Conservation (phyloP, 768 basidiomycete species). For the Arthromyces matolae region DNA sequence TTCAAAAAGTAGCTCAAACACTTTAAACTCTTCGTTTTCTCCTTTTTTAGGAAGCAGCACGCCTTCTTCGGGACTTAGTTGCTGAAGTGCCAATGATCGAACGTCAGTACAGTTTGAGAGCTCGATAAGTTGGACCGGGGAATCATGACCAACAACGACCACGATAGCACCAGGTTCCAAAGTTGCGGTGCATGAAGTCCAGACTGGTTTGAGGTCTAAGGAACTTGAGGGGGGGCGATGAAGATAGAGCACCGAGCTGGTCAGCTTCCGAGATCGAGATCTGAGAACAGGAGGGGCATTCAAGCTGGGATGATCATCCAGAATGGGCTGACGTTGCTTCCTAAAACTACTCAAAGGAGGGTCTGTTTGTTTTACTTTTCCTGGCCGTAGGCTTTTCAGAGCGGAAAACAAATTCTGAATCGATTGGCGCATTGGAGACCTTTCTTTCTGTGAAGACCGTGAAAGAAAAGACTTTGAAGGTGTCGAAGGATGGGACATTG, state of each 20-base stretch:
- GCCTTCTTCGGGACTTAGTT: conserved; percentile 43
- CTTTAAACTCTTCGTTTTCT: conserved; percentile 40
- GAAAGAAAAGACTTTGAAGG: conserved; percentile 18
- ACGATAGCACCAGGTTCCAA: conserved; percentile 35
- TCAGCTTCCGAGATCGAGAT: conserved; percentile 11
- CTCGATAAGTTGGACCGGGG: conserved; percentile 37
- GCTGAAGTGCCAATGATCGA: conserved; percentile 46
- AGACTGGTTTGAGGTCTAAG: conserved; percentile 34
- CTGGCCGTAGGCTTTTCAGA: conserved; percentile 45
- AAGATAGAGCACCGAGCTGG: conserved; percentile 49
- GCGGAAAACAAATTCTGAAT: conserved; percentile 60
- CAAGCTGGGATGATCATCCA: conserved; percentile 2
- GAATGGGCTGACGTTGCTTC: conserved; percentile 13
- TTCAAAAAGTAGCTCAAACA: conserved; percentile 66
- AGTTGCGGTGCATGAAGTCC: conserved; percentile 44
- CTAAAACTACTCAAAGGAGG: conserved; percentile 15
- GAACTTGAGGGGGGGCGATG: conserved; percentile 23
- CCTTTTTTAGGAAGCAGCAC: conserved; percentile 35
- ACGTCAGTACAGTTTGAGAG: conserved; percentile 58
- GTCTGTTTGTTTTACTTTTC: conserved; percentile 21
- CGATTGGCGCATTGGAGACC: conserved; percentile 61
- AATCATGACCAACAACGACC: conserved; percentile 43
- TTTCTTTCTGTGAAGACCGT: conserved; percentile 33
- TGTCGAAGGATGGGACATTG: conserved; percentile 8
- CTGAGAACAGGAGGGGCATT: conserved; percentile 10